These are phyloP conservation scores for Coprinellus micaceus DNA, from an alignment of 768 basidiomycete genomes.

Conservation along the genomic window DNA sequence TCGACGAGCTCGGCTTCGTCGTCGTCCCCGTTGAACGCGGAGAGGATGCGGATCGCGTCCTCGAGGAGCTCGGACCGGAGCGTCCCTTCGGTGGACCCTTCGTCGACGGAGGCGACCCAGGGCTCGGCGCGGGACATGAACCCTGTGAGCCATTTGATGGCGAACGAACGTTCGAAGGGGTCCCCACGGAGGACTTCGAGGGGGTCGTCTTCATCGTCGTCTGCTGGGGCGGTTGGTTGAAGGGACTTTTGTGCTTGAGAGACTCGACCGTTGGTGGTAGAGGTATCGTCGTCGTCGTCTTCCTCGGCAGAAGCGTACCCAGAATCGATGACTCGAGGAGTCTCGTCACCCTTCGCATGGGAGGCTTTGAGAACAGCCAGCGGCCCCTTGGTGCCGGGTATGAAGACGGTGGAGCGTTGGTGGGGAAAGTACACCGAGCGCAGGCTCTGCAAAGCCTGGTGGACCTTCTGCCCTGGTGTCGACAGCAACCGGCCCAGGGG, in stretches of 20 bases:
- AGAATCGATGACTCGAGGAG: constrained; percentile 54
- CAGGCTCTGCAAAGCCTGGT: constrained; percentile 43
- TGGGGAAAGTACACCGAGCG: constrained; percentile 42
- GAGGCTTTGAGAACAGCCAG: background rate
- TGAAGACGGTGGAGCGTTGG: constrained; percentile 22
- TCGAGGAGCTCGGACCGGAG: constrained; percentile 46
- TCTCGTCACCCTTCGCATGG: background rate
- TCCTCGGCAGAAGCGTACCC: constrained; percentile 73
- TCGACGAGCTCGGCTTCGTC: constrained; percentile 39
- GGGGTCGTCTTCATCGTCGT: constrained; percentile 16
- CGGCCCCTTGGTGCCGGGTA: constrained; percentile 24
- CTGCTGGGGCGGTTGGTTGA: constrained; percentile 1
- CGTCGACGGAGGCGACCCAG: constrained; percentile 36
- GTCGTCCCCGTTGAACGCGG: constrained; percentile 42
- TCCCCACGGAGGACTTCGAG: constrained; percentile 55
- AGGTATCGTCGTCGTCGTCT: constrained; percentile 27
- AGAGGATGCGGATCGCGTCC: constrained; percentile 55
- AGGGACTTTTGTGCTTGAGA: background rate
- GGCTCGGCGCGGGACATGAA: constrained; percentile 57
- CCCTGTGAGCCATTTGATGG: constrained; percentile 74
- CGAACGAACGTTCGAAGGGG: constrained; percentile 59
- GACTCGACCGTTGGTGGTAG: background rate
- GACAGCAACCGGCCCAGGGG: constrained; percentile 46
- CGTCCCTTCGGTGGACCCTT: constrained; percentile 23
- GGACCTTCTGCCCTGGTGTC: constrained; percentile 33